Conservation (phyloP, 1,284 basidiomycete species). For the Microbotryomycetes sp. region DNA sequence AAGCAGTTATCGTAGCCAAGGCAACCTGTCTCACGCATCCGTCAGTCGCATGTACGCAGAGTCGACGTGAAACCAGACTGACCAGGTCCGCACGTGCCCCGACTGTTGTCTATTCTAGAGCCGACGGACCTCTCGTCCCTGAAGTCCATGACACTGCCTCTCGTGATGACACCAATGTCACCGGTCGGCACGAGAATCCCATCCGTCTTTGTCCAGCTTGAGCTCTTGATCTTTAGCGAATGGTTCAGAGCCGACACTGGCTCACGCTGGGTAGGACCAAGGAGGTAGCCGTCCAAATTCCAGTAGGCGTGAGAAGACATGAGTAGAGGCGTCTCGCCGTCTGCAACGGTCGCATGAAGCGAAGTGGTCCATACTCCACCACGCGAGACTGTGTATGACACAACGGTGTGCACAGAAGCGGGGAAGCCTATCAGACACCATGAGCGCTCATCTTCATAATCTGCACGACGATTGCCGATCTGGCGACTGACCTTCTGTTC, state of each 20-base stretch:
- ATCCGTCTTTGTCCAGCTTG: slow-evolving; percentile 1
- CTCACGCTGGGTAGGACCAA: slow-evolving; percentile 1
- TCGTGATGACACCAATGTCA: slow-evolving; percentile 39
- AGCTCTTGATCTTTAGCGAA: slow-evolving; percentile 1
- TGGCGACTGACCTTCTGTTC: slow-evolving; percentile 34
- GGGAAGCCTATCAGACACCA: slow-evolving; percentile 9
- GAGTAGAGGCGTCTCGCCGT: slow-evolving; percentile 35
- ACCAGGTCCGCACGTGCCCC: slow-evolving; percentile 46
- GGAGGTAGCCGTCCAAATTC: slow-evolving; percentile 34
- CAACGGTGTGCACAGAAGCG: slow-evolving; percentile 10
- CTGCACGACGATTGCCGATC: not conserved
- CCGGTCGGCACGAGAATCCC: slow-evolving; percentile 42
- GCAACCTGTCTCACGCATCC: not conserved
- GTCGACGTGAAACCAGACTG: not conserved
- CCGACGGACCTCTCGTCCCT: slow-evolving; percentile 46
- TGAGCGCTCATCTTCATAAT: not conserved
- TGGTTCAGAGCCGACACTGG: not conserved
- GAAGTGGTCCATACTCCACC: slow-evolving; percentile 30
- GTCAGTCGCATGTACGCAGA: not conserved
- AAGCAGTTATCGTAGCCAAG: slow-evolving; percentile 10
- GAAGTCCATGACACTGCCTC: slow-evolving; percentile 48
- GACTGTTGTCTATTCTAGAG: slow-evolving; percentile 42
- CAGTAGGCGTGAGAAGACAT: slow-evolving; percentile 39
- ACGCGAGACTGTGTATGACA: slow-evolving; percentile 27
- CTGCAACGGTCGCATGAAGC: slow-evolving; percentile 27